Evolutionary conservation across 192 early-diverging fungal genomes (phyloP), one percentile per base, ranked within the genome.

Genomic region (Backusella westeae): DNA sequence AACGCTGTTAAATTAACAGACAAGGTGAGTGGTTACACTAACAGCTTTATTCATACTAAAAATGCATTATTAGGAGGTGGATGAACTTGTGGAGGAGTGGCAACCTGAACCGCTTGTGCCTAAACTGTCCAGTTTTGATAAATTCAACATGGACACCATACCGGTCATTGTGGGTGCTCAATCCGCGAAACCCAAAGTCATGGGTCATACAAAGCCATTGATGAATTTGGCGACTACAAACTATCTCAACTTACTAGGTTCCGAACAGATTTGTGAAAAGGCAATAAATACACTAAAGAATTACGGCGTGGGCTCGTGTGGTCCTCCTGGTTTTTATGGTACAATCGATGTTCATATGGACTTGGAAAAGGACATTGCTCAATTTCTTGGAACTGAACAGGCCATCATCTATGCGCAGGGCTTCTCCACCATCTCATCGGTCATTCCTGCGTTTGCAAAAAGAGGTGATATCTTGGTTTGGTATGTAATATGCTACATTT

Each of bases 301-400:
- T 0, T 98, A 99, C 81, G 97, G 97, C 66, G 95, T 99, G 34
- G 97, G 97, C 17, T 92, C 96, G 7, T 99, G 97, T 81, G 96
- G 96, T 10, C 96, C 96, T 14, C 94, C 95, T 3, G 97, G 96
- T 19, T 97, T 98, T 79, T 98, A 97, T 77, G 96, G 96, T 71
- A 97, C 96, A 7, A 56, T 92, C 74, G 97, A 99, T 84, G 96
- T 99, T 5, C 97, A 99, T 75, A 94, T 96, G 88, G 90, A 97
- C 68, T 85, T 99, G 38, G 97, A 99, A 83, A 87, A 87, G 72
- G 89, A 93, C 39, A 81, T 99, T 73, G 96, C 97, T 14, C 85
- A 86, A 10, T 97, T 97, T 73, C 82, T 97, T 29, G 96, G 96
- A 5, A 90, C 91, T 49, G 94, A 96, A 68, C 85, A 88, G 38